A percentile compares a stretch with the other conserved stretches of the same genome.
These are phyloP conservation scores for Umbilicus rupestris DNA, from an alignment of 164 flowering plant species.

Conservation along the genomic window DNA sequence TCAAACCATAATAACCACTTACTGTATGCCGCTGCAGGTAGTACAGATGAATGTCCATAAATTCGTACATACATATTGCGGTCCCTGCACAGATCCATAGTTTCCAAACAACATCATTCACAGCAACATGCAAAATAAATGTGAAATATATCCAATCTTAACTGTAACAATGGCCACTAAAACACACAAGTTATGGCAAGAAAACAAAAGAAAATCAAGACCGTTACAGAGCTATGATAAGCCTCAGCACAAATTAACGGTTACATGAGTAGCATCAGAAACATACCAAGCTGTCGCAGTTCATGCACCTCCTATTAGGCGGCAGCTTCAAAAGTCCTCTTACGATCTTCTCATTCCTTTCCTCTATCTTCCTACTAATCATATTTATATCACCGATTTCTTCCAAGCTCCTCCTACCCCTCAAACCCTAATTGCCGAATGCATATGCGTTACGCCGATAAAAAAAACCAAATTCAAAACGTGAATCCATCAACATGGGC, in stretches of 20 bases:
- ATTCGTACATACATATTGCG: conserved; percentile 81
- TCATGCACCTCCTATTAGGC: conserved; percentile 91
- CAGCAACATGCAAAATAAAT: neutral
- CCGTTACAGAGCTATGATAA: too few relatives aligned
- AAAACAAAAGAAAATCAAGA: too few relatives aligned
- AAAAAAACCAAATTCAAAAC: too few relatives aligned
- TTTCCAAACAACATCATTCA: neutral
- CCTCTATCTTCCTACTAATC: conserved; percentile 30
- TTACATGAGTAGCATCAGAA: neutral
- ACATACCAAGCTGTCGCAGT: conserved; percentile 76
- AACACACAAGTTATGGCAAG: neutral
- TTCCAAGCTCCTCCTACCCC: neutral
- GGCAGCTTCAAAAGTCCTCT: conserved; percentile 98
- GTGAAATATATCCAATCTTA: neutral
- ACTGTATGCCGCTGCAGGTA: conserved; percentile 91
- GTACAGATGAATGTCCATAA: conserved; percentile 85
- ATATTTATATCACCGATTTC: neutral
- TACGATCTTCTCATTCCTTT: conserved; percentile 88
- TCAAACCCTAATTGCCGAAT: neutral
- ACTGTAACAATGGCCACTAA: neutral
- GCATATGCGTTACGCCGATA: neutral
- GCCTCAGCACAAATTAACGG: too few relatives aligned
- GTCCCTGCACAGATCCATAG: conserved; percentile 50
- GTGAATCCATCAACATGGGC: too few relatives aligned
- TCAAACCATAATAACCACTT: conserved; percentile 23